Base-by-base conservation (phyloP, 2,329 filamentous ascomycete genomes). In the Bipolaris sorokiniana region DNA sequence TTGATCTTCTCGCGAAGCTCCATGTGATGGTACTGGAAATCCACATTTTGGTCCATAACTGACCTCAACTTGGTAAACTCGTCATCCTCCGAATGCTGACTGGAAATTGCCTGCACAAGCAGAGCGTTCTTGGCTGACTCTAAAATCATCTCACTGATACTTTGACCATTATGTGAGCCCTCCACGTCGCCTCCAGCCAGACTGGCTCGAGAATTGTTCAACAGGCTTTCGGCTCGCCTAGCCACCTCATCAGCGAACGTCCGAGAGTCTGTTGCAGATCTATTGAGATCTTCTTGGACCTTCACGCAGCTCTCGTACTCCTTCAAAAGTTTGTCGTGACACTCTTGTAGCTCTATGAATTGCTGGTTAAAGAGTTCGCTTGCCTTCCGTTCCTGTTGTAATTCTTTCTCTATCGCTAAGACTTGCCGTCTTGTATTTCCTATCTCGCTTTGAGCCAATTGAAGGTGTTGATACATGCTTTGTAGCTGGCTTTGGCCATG, bases 81-180 rank as follows among this genome's bases (percentile, higher is more conserved):
- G 1, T 54, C 16, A 10, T 57, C 51, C 38, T 48, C 41, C n/a
- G 33, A n/a, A 38, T 58, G 15, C 33, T 50, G 10, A 41, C 31
- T 20, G n/a, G 50, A 51, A 15, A 56, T 47, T 3, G 46, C 42
- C 37, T 44, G 1, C 40, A 55, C 15, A 28, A 62, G 51, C 18
- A 60, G 48, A 15, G 51, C 54, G 15, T 62, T 64, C 34, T 56
- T 58, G 3, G 62, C 56, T 28, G 16, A 64, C 51, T 64, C 48
- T 40, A 62, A n/a, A n/a, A 64, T 51, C 18, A 64, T 54, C 20
- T 15, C 11, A 47, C 56, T 63, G 15, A 63, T 57, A 2, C 28
- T 60, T 58, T 64, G 20, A 26, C 48, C n/a, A 53, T 60, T 58
- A 9, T 54, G 18, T 16, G 31, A 44, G 4, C 45, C 34, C 0